Base-by-base conservation (phyloP, 306 rosid genomes). In the Senna siamea region DNA sequence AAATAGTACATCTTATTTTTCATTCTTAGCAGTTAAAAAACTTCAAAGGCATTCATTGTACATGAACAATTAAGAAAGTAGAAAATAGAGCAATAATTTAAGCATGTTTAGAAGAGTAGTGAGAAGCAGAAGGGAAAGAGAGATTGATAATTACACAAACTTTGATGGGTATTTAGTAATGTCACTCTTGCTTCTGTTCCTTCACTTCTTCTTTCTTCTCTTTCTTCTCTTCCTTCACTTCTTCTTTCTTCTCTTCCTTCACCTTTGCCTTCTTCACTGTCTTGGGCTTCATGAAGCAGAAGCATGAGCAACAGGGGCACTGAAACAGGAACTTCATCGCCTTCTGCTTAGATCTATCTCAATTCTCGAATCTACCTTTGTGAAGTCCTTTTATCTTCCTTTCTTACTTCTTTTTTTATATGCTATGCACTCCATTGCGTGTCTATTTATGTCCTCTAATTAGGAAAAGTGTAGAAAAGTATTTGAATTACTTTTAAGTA, bases 221-320 rank as follows among this genome's bases (percentile, higher is more conserved):
- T 69, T 80, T 79, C 79, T 89, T 89, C 22, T 73, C 86, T 64
- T 72, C 77, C 74, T 76, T 76, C 75, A 48, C 78, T 46, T 58
- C 85, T 73, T 38, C 80, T 77, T 83, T 68, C 65, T 76, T 83
- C 78, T 85, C 84, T 30, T 87, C 69, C 41, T 79, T 66, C 66
- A 72, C 84, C 76, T 81, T 80, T 34, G 86, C 67, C 26, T 75
- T 70, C 10, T 79, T 76, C 4, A 89, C 86, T 22, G 40, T 70
- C 72, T 83, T 81, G 13, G 99, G 99, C 78, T 84, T 84, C 87
- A 84, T 53, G 74, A 84, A 84, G 70, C 87, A 84, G 76, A 84
- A 84, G 73, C 87, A 84, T 0, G 87, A 84, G 80, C 87, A 84
- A 19, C 87, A 84, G 5, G 87, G 87, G 19, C 85, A 84, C 69